Percentiles rank a stretch among this genome's conserved stretches.
Evolutionary conservation across 2,329 filamentous ascomycete genomes (phyloP).

Genomic region (Aspergillus novofumigatus): DNA sequence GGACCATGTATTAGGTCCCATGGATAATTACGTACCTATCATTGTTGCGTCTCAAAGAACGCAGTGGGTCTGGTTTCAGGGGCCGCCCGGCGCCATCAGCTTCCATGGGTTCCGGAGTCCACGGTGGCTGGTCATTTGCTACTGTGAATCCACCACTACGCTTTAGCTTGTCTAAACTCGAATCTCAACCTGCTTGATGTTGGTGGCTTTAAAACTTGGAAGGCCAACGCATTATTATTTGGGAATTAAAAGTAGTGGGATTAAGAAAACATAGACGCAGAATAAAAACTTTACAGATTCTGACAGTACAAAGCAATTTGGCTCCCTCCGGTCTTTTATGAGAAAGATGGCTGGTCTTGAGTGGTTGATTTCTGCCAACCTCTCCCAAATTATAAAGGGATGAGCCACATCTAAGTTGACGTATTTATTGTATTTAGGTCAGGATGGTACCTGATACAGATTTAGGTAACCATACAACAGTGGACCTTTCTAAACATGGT

Average conservation of each 20-base stretch:
- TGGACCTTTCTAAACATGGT: neutral
- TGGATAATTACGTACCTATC: constrained; percentile 16
- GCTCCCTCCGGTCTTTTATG: neutral
- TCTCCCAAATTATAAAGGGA: neutral
- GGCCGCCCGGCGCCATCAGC: constrained; percentile 17
- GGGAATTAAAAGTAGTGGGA: neutral
- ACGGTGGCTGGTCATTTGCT: neutral
- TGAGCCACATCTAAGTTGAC: neutral
- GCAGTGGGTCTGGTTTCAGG: constrained; percentile 28
- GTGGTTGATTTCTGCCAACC: neutral
- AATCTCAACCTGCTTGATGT: neutral
- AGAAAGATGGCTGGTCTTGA: neutral
- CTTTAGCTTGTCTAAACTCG: neutral
- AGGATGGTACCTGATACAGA: neutral
- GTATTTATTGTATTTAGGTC: neutral
- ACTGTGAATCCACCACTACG: neutral
- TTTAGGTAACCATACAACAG: neutral
- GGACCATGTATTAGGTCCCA: constrained; percentile 6
- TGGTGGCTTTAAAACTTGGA: neutral
- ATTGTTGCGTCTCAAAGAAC: constrained; percentile 4
- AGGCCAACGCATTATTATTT: neutral
- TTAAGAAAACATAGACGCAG: neutral
- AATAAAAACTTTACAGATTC: neutral
- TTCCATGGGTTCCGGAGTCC: constrained; percentile 2
- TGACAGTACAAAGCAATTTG: neutral